These are phyloP conservation scores for Nasturtium officinale DNA, from an alignment of 345 rosid genomes.

Conservation along the genomic window DNA sequence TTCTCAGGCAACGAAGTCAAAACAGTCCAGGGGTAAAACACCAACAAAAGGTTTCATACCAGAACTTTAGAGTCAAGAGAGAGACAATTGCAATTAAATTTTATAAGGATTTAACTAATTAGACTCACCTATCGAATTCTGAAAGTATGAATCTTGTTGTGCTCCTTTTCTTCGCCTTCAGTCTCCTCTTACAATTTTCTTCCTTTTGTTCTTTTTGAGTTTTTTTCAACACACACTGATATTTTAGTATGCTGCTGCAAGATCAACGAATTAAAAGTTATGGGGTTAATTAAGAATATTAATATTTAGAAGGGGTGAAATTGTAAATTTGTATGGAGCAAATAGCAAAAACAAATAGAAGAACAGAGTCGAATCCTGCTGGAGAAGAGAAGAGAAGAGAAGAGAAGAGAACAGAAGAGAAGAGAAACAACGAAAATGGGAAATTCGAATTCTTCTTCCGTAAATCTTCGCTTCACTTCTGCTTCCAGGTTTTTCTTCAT, in stretches of 20 bases:
- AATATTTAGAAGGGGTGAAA: neutral
- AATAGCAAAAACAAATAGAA: slow-evolving; percentile 22
- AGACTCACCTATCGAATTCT: slow-evolving; percentile 26
- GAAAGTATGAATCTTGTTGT: slow-evolving; percentile 8
- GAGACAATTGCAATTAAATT: neutral
- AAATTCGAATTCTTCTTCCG: slow-evolving; percentile 42
- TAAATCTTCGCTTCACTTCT: slow-evolving; percentile 47
- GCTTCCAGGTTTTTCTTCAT: slow-evolving; percentile 44
- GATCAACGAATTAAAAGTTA: neutral
- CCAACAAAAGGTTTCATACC: neutral
- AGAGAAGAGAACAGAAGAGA: neutral
- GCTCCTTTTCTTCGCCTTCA: slow-evolving; percentile 4
- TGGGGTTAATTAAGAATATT: slow-evolving; percentile 1
- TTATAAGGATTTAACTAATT: neutral
- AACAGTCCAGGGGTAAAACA: neutral
- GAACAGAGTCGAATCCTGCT: slow-evolving; percentile 12
- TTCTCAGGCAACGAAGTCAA: slow-evolving; percentile 26
- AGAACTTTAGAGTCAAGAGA: neutral
- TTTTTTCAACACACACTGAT: slow-evolving; percentile 15
- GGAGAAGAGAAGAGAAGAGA: slow-evolving; percentile 15
- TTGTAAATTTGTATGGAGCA: slow-evolving; percentile 17
- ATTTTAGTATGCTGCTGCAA: neutral
- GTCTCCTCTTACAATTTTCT: neutral
- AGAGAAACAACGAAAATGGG: slow-evolving; percentile 39
- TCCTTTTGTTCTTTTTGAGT: neutral